Base-by-base conservation (phyloP, 805 yeast species). In the Candida manassasensis region DNA sequence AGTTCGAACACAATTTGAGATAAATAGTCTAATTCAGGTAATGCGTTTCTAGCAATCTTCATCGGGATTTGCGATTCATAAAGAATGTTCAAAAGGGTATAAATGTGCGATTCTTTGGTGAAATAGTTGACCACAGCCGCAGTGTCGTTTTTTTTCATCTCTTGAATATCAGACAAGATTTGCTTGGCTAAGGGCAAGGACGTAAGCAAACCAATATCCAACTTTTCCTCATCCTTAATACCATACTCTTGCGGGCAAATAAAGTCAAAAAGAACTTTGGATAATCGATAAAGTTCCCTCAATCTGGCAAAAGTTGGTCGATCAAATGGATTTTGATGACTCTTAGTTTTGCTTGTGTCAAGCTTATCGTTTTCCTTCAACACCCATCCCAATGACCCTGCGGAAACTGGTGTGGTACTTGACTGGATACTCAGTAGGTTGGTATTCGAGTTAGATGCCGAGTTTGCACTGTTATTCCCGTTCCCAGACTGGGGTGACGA, bases 211-310 rank as follows among this genome's bases (percentile, higher is more conserved):
- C 99, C 99, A 63, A 93, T 93, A 55, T 93, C 99, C 41, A 93
- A 72, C 55, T 93, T 93, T 59, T 93, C 98, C 50, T 83, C 81
- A 52, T 88, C 95, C 45, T 89, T 87, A 48, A 93, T 93, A 44
- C 99, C 99, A 55, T 93, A 93, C 55, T 93, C 99, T 59, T 93
- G 97, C 7, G 99, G 99, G 61, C 97, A 93, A 32, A 93, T 88
- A 53, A 90, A 93, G 61, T 93, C 99, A 64, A 93, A 93, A 43
- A 93, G 63, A 5, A 93, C 96, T 57, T 93, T 94, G 1, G 96
- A 85, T 37, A 93, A 69, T 43, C 90, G 71, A 56, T 89, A 93
- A 35, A 93, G 71, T 55, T 93, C 98, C 46, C 97, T 71, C 39
- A 93, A 69, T 43, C 86, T 74, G 21, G 83, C 82, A 57, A 75